Conservation (phyloP, 148 eudicot genomes). For the Euryodendron excelsum region DNA sequence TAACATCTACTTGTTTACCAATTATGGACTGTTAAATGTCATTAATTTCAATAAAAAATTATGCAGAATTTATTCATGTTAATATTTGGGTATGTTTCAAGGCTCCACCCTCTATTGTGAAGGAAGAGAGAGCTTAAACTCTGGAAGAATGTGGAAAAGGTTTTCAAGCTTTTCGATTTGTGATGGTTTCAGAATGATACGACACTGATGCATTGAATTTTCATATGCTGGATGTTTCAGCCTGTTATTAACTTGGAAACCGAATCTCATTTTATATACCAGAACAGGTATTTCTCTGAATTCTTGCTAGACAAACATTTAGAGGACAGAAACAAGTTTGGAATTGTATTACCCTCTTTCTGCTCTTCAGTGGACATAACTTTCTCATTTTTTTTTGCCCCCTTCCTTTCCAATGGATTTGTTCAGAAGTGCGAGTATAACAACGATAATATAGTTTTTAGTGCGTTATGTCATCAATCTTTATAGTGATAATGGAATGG, state of each 20-base stretch:
- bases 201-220: not conserved
- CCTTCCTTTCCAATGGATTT: too few species aligned
- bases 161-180: not conserved
- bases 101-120: not conserved
- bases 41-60: too few species aligned
- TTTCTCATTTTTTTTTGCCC: too few species aligned
- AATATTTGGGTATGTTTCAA: not conserved
- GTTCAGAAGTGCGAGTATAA: too few species aligned
- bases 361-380: not conserved
- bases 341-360: not conserved
- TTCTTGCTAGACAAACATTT: not conserved
- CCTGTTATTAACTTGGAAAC: not conserved
- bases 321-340: not conserved
- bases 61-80: too few species aligned
- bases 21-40: too few species aligned
- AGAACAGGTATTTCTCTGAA: not conserved
- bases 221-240: not conserved
- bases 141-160: not conserved
- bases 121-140: not conserved
- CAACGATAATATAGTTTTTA: too few species aligned
- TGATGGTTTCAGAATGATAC: not conserved
- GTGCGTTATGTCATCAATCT: too few species aligned
- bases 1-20: not conserved
- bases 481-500: too few species aligned
- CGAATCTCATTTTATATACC: too few species aligned